These are phyloP conservation scores for Papiliotrema flavescens DNA, from an alignment of 1,284 basidiomycete species.

Conservation along the genomic window DNA sequence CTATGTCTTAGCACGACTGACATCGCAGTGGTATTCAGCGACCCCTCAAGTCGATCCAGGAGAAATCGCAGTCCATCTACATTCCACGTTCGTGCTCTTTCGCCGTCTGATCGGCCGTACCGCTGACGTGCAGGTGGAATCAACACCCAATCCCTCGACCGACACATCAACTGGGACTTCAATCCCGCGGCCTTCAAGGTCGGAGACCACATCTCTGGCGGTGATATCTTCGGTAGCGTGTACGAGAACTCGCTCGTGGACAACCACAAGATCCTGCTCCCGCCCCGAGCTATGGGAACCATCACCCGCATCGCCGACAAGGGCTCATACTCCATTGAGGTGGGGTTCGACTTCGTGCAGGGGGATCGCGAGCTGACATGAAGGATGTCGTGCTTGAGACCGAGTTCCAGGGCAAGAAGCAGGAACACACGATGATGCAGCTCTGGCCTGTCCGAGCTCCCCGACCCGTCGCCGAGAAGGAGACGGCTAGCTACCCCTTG, in stretches of 20 bases:
- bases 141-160: conserved; percentile 92
- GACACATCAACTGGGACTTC: conserved; percentile 91
- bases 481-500: conserved; percentile 87
- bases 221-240: conserved; percentile 91
- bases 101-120: background rate
- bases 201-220: conserved; percentile 95
- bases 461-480: conserved; percentile 89
- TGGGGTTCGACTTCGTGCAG: conserved; percentile 40
- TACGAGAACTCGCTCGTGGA: conserved; percentile 96
- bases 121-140: conserved; percentile 61
- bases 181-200: conserved; percentile 79
- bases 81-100: conserved; percentile 64
- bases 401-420: conserved; percentile 93
- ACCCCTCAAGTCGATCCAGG: conserved; percentile 86
- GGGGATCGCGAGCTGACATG: conserved; percentile 6
- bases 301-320: conserved; percentile 92
- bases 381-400: conserved; percentile 97
- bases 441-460: conserved; percentile 99
- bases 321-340: conserved; percentile 88
- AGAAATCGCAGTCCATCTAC: conserved; percentile 95
- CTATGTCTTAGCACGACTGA: background rate
- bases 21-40: conserved; percentile 74
- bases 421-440: conserved; percentile 94
- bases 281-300: conserved; percentile 89
- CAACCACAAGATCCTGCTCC: conserved; percentile 96